phyloP scores from a whole-genome alignment of 169 alveolate species.

The Eimeria praecox region DNA sequence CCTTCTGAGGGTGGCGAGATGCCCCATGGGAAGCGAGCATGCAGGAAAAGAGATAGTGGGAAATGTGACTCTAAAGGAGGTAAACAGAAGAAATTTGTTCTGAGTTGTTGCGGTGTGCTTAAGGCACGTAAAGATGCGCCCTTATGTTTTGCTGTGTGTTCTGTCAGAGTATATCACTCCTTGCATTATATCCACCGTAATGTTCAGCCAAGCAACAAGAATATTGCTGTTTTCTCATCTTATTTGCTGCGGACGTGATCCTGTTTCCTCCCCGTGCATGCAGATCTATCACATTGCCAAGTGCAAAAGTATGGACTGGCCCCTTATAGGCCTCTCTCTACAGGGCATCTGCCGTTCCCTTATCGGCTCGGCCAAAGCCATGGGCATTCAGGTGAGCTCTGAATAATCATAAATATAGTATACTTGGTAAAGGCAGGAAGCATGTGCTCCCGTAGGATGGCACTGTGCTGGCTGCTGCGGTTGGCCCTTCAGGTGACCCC shows the following conservation, averaged over 20 bases:
- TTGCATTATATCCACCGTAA: not conserved
- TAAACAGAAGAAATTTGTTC: not conserved
- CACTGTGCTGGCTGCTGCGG: not conserved
- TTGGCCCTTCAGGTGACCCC: constrained; percentile 84
- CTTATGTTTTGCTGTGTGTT: too few relatives aligned
- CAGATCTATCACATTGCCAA: constrained; percentile 93
- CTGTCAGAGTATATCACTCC: not conserved
- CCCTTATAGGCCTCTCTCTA: constrained; percentile 88
- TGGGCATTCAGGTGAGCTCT: constrained; percentile 62
- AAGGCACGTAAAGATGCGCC: too few relatives aligned
- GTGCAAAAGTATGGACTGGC: constrained; percentile 92
- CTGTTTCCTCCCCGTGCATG: not conserved
- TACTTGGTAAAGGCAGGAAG: not conserved
- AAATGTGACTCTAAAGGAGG: constrained; percentile 92
- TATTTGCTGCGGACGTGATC: too few relatives aligned
- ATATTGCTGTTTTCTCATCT: too few relatives aligned
- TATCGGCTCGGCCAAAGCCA: constrained; percentile 83
- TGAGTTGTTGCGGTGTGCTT: too few relatives aligned
- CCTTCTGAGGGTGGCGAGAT: constrained; percentile 92
- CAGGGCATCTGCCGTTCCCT: constrained; percentile 84
- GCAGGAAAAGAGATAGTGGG: constrained; percentile 93
- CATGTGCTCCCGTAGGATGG: not conserved
- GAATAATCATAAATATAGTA: constrained; percentile 69
- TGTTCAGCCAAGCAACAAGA: too few relatives aligned
- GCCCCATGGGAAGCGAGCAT: constrained; percentile 91